Percentiles rank a stretch among this genome's conserved stretches.
These are phyloP conservation scores for Draba incana DNA, from an alignment of 345 rosid species.

Conservation along the genomic window DNA sequence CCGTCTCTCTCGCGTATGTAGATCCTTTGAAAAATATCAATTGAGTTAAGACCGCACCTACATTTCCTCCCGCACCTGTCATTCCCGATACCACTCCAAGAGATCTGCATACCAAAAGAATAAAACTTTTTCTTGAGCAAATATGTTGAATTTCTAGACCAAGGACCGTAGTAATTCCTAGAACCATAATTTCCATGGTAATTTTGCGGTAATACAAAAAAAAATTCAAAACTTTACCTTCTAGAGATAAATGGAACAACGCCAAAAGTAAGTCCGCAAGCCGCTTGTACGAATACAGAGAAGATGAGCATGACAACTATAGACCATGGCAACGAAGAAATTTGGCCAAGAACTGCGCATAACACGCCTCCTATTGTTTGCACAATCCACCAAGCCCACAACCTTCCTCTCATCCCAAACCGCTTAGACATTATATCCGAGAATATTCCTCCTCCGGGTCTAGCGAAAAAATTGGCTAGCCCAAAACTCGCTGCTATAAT, in stretches of 20 bases:
- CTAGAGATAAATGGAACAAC: conserved; percentile 90
- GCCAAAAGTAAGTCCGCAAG: conserved; percentile 87
- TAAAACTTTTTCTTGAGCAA: neutral
- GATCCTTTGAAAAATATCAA: conserved; percentile 87
- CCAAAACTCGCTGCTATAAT: conserved; percentile 88
- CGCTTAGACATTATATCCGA: conserved; percentile 63
- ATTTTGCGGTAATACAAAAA: neutral
- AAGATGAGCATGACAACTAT: conserved; percentile 67
- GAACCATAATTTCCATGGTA: no score
- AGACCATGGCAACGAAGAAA: conserved; percentile 54
- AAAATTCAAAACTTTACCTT: conserved; percentile 46
- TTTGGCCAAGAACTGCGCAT: conserved; percentile 60
- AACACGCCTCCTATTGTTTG: conserved; percentile 77
- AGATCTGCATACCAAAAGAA: conserved; percentile 52
- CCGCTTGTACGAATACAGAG: conserved; percentile 85
- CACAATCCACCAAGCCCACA: conserved; percentile 79
- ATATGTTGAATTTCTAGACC: neutral
- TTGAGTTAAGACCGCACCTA: conserved; percentile 86
- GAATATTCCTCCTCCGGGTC: conserved; percentile 77
- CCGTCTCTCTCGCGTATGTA: conserved; percentile 69
- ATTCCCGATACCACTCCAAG: conserved; percentile 82
- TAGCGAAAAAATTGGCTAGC: conserved; percentile 70
- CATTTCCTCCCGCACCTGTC: conserved; percentile 92
- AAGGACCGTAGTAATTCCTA: no score
- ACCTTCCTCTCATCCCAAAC: conserved; percentile 89